Evolutionary conservation across 306 rosid species (phyloP), one percentile per base, ranked within the genome.

Genomic region (Vigna mungo): DNA sequence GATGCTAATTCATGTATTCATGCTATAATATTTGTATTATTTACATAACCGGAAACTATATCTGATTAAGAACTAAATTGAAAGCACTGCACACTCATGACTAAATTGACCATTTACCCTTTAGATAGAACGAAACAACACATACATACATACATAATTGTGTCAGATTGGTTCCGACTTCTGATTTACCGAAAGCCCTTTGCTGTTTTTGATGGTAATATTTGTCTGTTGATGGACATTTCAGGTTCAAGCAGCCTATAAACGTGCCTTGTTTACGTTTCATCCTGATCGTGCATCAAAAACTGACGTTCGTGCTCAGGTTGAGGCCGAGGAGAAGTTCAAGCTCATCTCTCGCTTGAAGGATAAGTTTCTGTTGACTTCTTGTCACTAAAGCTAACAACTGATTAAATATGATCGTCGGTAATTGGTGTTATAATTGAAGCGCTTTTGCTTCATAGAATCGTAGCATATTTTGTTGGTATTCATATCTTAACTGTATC

Each of bases 211-310:
- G 13, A 16, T 25, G 75, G 49, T 12, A 30, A 47, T 15, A n/a
- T 65, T 75, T 75, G 60, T 27, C 49, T 44, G 63, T 59, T 25
- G 83, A 68, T 79, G 72, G 61, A 61, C 64, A 74, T 85, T 85
- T 84, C 88, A 94, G 98, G 93, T 94, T 75, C 90, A 87, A 1
- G 86, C 93, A 49, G 98, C 98, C 39, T 94, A 86, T 84, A 94
- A 85, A 81, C 86, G 84, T 62, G 98, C 98, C 21, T 37, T 94
- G 85, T 75, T 94, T 2, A 91, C 81, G 84, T 94, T 91, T 75
- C 98, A 94, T 71, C 98, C 98, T 0, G 98, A 94, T 53, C 89
- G 98, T 44, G 92, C 96, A 23, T 90, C 97, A 44, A 90, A 87
- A 86, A 68, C 86, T 2, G 92, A 90, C 67, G 77, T 89, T n/a